These are phyloP conservation scores for Nicotiana benthamiana DNA, from an alignment of 257 asterid genomes.

Conservation along the genomic window DNA sequence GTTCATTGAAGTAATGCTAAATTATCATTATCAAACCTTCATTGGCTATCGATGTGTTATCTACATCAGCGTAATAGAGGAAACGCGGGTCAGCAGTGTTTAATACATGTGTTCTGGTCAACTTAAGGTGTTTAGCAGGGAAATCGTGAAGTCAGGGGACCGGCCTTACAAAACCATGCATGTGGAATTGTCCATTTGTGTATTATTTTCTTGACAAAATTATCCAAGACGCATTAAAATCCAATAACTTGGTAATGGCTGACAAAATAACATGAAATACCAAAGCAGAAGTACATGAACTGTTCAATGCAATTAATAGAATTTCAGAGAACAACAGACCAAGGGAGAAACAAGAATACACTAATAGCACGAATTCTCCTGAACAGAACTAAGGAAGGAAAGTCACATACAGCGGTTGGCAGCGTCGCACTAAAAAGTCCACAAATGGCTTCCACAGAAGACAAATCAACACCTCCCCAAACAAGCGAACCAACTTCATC, in stretches of 20 bases:
- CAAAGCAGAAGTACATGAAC: not conserved
- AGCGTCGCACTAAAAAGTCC: slow-evolving; percentile 51
- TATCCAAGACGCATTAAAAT: not conserved
- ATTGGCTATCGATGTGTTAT: too few relatives aligned
- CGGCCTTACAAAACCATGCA: too few relatives aligned
- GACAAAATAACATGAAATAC: not conserved
- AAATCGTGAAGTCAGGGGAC: too few relatives aligned
- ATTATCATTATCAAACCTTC: not conserved
- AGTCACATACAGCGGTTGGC: slow-evolving; percentile 63
- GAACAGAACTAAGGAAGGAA: not conserved
- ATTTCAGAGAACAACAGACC: not conserved
- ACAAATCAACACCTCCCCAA: slow-evolving; percentile 59
- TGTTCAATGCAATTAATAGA: not conserved
- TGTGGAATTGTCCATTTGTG: too few relatives aligned
- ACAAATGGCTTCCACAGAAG: slow-evolving; percentile 50
- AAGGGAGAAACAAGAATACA: not conserved
- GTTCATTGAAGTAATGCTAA: not conserved
- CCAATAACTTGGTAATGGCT: not conserved
- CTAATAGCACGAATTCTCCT: not conserved
- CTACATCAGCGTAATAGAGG: too few relatives aligned
- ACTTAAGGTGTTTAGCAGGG: too few relatives aligned
- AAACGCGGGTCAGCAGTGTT: too few relatives aligned
- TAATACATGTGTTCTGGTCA: too few relatives aligned
- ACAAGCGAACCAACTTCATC: slow-evolving; percentile 53
- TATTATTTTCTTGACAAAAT: too few relatives aligned